These are phyloP conservation scores for Backusella macrospora DNA, from an alignment of 192 early-diverging fungal genomes.

Conservation along the genomic window DNA sequence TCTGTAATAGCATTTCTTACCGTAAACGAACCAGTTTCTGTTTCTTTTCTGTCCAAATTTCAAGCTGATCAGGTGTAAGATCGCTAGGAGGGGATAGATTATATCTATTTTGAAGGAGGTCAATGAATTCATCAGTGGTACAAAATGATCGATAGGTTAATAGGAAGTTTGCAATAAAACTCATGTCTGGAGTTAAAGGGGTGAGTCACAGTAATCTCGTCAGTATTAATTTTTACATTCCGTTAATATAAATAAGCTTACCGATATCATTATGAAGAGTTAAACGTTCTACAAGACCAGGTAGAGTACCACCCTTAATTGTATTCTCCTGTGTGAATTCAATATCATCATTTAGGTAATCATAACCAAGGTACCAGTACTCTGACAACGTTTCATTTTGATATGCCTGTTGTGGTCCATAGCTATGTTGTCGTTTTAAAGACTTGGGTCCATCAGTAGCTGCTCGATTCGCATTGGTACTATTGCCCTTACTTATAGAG, in stretches of 20 bases:
- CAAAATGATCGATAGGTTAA: slow-evolving; percentile 95
- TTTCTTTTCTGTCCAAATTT: slow-evolving; percentile 86
- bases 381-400: slow-evolving; percentile 24
- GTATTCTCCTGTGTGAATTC: slow-evolving; percentile 82
- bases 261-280: slow-evolving; percentile 77
- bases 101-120: slow-evolving; percentile 78
- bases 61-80: slow-evolving; percentile 67
- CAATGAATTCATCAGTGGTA: slow-evolving; percentile 80
- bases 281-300: slow-evolving; percentile 84
- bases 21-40: slow-evolving; percentile 85
- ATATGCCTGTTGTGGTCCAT: background rate
- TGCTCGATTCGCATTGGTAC: background rate
- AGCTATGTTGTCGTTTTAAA: slow-evolving; percentile 24
- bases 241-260: slow-evolving; percentile 13
- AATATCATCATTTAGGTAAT: slow-evolving; percentile 78
- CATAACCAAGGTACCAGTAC: slow-evolving; percentile 85
- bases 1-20: slow-evolving; percentile 13
- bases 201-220: background rate
- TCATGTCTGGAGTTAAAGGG: slow-evolving; percentile 54
- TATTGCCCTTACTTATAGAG: slow-evolving; percentile 12
- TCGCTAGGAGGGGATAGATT: slow-evolving; percentile 71
- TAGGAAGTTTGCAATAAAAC: slow-evolving; percentile 87
- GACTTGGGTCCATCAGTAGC: slow-evolving; percentile 16
- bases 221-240: background rate
- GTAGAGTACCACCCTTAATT: slow-evolving; percentile 87